Base-by-base conservation (phyloP, 805 yeast genomes). In the Yueomyces sp. region DNA sequence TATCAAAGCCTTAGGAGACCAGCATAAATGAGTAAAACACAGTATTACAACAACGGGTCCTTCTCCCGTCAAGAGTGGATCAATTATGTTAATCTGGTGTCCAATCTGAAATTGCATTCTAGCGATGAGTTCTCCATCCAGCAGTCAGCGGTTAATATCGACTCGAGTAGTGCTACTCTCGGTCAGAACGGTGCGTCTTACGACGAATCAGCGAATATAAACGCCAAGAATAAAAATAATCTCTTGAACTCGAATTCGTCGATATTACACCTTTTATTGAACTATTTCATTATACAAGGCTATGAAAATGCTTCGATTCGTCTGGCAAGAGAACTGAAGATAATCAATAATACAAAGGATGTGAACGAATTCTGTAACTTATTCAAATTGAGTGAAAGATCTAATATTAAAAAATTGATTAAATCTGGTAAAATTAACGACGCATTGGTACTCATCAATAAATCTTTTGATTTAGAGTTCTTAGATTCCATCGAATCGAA, bases 221-320 rank as follows among this genome's bases (percentile, higher is more conserved):
- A 19, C 19, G 19, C 19, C 19, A 11, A 31, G 34, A n/a, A 34
- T 11, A 34, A 34, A 9, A 34, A 9, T 11, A 7, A 19, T n/a
- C 5, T 34, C n/a, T 5, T 34, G 5, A 34, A 34, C n/a, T 9
- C 6, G 5, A 34, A 34, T 34, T 61, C 65, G 7, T 45, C 55
- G 5, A 46, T 58, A 26, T 55, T 60, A 4, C 47, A 66, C 40
- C 57, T 85, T 45, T 70, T 86, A 9, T 68, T 85, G 57, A 79
- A 83, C 63, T 85, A 82, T 60, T 72, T 86, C 47, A 74, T 86
- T 11, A 75, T 77, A 42, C 88, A 85, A 62, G 94, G 92, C 0
- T 81, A 82, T 56, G 79, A 78, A 46, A 71, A 77, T 11, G 79
- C 94, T 0, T 82, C 85, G 2, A 45, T 64, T 11, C 69, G 70